Evolutionary conservation across 352 stramenopile genomes (phyloP), one percentile per base, ranked within the genome.

Genomic region (Globisporangium splendens): DNA sequence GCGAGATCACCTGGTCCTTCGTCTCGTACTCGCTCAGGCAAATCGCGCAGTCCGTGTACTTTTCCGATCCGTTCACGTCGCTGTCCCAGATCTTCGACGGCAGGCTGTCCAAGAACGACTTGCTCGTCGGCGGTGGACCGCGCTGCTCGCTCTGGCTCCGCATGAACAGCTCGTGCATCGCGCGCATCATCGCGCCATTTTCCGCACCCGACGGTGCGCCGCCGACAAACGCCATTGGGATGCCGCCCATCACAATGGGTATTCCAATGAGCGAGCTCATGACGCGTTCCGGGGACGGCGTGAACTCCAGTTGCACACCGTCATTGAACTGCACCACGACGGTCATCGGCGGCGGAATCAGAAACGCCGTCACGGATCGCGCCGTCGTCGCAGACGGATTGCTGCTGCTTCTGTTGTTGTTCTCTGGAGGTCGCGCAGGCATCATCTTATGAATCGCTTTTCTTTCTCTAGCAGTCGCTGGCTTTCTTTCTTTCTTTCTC

Each of bases 21-120:
- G 78, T 75, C 63, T 85, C 77, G 48, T 86, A 93, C 54, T 89
- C 83, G 59, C 70, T 79, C 42, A 93, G 58, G 52, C 83, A 93
- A 55, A 93, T 93, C 52, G 82, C 66, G 55, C 83, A 93, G 54
- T 91, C 80, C 8, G 65, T 79, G 70, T 85, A 63, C 35, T 70
- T 77, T 39, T 88, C 81, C 0, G 43, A 70, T 49, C 72, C 59
- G n/a, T 74, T 69, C 62, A 72, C 69, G 14, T 59, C 62, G 0
- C 62, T 18, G 0, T 69, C 71, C 81, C 81, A 91, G 8, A 68
- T 75, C 69, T 88, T 86, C 31, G 83, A 44, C 10, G 81, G 79
- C 21, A 91, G 65, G 48, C 75, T 83, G 24, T 89, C 79, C 54
- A 91, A 59, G 47, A 91, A 89, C 11, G 51, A 22, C 58, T 88